Evolutionary conservation across 306 rosid genomes (phyloP).

Genomic region (Vigna radiata): DNA sequence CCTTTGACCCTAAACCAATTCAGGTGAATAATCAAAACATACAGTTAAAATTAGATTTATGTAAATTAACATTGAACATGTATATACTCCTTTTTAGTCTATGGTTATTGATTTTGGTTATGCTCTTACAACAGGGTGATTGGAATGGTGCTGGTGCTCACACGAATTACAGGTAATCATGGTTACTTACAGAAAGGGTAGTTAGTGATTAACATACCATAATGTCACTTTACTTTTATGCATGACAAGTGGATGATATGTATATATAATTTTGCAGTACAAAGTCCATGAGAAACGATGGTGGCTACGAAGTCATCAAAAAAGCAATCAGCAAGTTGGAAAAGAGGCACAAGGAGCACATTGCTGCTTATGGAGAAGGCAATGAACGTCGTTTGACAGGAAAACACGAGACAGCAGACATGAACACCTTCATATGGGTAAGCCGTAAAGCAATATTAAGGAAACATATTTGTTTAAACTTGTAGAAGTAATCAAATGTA

Average conservation of each 20-base stretch:
- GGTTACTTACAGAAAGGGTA: neutral
- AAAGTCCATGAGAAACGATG: conserved; percentile 76
- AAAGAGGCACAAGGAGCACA: conserved; percentile 83
- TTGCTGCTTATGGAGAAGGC: conserved; percentile 93
- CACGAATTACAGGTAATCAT: conserved; percentile 83
- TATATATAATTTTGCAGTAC: conserved; percentile 56
- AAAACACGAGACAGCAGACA: conserved; percentile 80
- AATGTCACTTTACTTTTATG: neutral
- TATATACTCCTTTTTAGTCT: neutral
- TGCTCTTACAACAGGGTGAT: conserved; percentile 62
- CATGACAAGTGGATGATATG: neutral
- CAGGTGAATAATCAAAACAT: conserved; percentile 46
- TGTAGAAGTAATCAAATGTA: neutral
- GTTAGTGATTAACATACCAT: neutral
- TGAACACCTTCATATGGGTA: conserved; percentile 86
- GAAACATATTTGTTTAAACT: neutral
- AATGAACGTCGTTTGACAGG: conserved; percentile 94
- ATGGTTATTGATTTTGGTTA: neutral
- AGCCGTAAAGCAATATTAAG: neutral
- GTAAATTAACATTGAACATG: neutral
- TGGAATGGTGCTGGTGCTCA: conserved; percentile 99
- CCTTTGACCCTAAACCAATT: conserved; percentile 93
- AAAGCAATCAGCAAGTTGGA: conserved; percentile 75
- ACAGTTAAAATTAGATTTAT: too few species aligned
- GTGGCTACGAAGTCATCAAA: conserved; percentile 82